These are phyloP conservation scores for Pilaira anomala DNA, from an alignment of 192 early-diverging fungal genomes.

Conservation along the genomic window DNA sequence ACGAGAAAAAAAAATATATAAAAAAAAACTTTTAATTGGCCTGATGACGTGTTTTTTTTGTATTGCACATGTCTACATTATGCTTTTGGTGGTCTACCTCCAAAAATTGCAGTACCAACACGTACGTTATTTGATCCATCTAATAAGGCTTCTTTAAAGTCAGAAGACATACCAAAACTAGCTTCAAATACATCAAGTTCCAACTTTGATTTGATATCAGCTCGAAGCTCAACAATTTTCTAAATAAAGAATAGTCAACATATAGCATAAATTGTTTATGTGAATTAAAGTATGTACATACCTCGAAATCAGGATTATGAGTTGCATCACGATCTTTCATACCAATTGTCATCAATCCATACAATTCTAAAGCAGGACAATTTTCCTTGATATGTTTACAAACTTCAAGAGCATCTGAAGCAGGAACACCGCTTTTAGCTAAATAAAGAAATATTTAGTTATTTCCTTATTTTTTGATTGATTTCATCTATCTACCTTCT, in stretches of 20 bases:
- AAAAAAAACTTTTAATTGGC: not conserved
- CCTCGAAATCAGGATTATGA: slow-evolving; percentile 76
- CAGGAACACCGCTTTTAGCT: slow-evolving; percentile 80
- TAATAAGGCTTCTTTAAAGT: slow-evolving; percentile 81
- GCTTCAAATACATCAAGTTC: slow-evolving; percentile 59
- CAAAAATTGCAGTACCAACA: slow-evolving; percentile 94
- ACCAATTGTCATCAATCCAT: slow-evolving; percentile 97
- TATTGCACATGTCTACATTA: not conserved
- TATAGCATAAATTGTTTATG: not conserved
- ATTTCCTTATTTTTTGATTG: not conserved
- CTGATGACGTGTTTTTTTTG: not conserved
- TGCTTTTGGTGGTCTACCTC: slow-evolving; percentile 45
- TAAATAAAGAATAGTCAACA: slow-evolving; percentile 16
- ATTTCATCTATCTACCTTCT: slow-evolving; percentile 56
- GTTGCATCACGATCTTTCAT: slow-evolving; percentile 53
- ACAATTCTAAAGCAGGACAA: slow-evolving; percentile 68
- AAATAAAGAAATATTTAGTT: slow-evolving; percentile 1
- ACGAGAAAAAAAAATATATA: not conserved
- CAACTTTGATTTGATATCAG: slow-evolving; percentile 29
- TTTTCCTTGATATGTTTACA: slow-evolving; percentile 59
- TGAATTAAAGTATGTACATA: slow-evolving; percentile 25
- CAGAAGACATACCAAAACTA: slow-evolving; percentile 98
- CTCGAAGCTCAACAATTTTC: slow-evolving; percentile 42
- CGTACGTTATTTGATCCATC: slow-evolving; percentile 90
- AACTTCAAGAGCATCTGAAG: slow-evolving; percentile 49